These are phyloP conservation scores for Mortierella sp. DNA, from an alignment of 371 early-diverging fungal genomes.

Conservation along the genomic window DNA sequence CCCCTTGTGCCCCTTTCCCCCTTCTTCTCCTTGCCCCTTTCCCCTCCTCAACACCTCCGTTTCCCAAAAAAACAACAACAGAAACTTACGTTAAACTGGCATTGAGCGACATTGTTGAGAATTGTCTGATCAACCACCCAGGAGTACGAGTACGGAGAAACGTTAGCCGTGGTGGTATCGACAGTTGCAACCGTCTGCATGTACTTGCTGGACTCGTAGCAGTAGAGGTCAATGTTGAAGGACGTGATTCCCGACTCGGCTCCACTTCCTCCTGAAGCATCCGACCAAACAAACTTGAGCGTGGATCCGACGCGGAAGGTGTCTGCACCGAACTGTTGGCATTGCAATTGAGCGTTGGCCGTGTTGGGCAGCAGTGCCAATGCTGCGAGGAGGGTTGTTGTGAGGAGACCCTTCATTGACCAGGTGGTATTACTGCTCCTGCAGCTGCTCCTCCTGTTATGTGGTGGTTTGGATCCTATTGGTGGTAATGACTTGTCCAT, in stretches of 20 bases:
- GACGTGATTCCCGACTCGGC: constrained; percentile 9
- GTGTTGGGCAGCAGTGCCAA: constrained; percentile 4
- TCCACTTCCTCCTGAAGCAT: constrained; percentile 14
- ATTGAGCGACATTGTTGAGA: constrained; percentile 14
- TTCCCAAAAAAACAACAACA: background rate
- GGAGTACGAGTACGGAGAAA: constrained; percentile 13
- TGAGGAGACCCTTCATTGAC: background rate
- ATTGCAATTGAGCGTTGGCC: constrained; percentile 23
- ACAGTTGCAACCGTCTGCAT: constrained; percentile 25
- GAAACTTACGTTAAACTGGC: constrained; percentile 35
- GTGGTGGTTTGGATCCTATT: background rate
- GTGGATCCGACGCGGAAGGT: constrained; percentile 36
- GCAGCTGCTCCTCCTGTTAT: background rate
- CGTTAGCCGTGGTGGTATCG: background rate
- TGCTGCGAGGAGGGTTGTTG: background rate
- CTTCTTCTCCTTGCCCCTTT: background rate
- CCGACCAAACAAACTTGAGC: constrained; percentile 39
- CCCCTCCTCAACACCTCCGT: background rate
- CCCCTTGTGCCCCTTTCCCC: background rate
- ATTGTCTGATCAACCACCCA: constrained; percentile 37
- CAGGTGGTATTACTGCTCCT: background rate
- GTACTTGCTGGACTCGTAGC: constrained; percentile 19
- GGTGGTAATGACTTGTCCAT: background rate
- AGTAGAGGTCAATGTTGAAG: constrained; percentile 36
- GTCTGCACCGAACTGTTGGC: constrained; percentile 27